Percentiles rank a stretch among this genome's conserved stretches.
Evolutionary conservation across 2,329 filamentous ascomycete species (phyloP).

Genomic region (Phialocephala sp.): DNA sequence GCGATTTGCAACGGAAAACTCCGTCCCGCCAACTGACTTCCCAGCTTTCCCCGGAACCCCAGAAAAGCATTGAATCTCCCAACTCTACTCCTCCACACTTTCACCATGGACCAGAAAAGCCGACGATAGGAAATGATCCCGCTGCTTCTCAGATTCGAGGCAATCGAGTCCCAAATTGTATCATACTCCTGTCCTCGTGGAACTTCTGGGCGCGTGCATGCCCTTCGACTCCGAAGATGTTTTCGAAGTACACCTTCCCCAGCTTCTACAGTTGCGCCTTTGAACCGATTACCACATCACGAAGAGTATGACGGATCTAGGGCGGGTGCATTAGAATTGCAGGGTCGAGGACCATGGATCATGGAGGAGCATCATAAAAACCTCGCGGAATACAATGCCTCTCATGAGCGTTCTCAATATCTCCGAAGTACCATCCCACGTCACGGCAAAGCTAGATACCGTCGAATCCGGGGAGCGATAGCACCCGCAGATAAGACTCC

Average conservation of each 20-base stretch:
- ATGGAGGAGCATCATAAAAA: background rate
- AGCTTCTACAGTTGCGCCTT: background rate
- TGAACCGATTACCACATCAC: background rate
- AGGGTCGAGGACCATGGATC: background rate
- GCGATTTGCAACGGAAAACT: conserved; percentile 10
- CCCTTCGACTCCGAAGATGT: conserved; percentile 33
- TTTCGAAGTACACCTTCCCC: conserved; percentile 15
- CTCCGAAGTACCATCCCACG: background rate
- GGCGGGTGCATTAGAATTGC: background rate
- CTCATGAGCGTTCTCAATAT: background rate
- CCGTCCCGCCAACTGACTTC: background rate
- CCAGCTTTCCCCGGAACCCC: conserved; percentile 4
- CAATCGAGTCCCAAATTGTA: conserved; percentile 37
- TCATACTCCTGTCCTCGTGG: conserved; percentile 34
- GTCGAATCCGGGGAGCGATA: background rate
- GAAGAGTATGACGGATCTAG: background rate
- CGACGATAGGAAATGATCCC: conserved; percentile 28
- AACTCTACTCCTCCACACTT: conserved; percentile 14
- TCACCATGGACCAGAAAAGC: conserved; percentile 3
- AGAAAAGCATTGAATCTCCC: conserved; percentile 11
- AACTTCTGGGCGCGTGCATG: conserved; percentile 31
- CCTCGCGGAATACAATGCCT: background rate
- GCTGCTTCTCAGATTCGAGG: conserved; percentile 33
- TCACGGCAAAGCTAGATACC: background rate
- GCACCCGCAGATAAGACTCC: background rate